phyloP scores from a whole-genome alignment of 768 basidiomycete species.

The Lactifluus piperatus region DNA sequence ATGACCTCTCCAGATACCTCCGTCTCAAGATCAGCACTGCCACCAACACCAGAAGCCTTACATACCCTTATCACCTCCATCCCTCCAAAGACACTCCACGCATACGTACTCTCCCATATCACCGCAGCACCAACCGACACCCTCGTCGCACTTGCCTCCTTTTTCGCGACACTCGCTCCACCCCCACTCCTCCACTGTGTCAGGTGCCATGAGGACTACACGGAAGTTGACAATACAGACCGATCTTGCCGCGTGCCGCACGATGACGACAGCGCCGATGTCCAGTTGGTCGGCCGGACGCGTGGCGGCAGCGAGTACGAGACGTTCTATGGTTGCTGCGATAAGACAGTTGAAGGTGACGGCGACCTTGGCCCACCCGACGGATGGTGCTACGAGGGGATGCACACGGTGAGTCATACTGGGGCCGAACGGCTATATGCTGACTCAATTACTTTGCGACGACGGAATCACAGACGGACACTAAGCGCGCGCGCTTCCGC shows the following conservation, averaged over 20 bases:
- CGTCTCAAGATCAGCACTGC: constrained; percentile 22
- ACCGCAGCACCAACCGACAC: constrained; percentile 30
- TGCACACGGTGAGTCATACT: constrained; percentile 51
- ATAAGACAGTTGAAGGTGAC: constrained; percentile 59
- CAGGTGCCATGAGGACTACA: constrained; percentile 63
- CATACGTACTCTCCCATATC: constrained; percentile 50
- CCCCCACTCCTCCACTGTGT: constrained; percentile 67
- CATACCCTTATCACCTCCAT: constrained; percentile 46
- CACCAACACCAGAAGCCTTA: constrained; percentile 31
- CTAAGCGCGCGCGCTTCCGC: constrained; percentile 69
- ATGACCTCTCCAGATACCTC: constrained; percentile 24
- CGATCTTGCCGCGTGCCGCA: constrained; percentile 61
- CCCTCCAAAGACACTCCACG: constrained; percentile 58
- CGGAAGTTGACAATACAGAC: constrained; percentile 68
- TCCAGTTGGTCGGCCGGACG: constrained; percentile 46
- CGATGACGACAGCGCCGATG: constrained; percentile 73
- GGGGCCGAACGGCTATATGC: not conserved
- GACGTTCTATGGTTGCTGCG: constrained; percentile 69
- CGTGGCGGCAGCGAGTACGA: constrained; percentile 31
- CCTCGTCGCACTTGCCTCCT: constrained; percentile 41
- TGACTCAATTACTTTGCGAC: not conserved
- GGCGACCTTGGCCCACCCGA: constrained; percentile 79
- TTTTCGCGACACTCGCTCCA: constrained; percentile 54
- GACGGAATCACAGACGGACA: constrained; percentile 44
- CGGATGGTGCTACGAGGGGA: constrained; percentile 82